Percentiles rank a stretch among this genome's conserved stretches.
These are phyloP conservation scores for Geotrichum candidum DNA, from an alignment of 1,139 yeast genomes.

Conservation along the genomic window DNA sequence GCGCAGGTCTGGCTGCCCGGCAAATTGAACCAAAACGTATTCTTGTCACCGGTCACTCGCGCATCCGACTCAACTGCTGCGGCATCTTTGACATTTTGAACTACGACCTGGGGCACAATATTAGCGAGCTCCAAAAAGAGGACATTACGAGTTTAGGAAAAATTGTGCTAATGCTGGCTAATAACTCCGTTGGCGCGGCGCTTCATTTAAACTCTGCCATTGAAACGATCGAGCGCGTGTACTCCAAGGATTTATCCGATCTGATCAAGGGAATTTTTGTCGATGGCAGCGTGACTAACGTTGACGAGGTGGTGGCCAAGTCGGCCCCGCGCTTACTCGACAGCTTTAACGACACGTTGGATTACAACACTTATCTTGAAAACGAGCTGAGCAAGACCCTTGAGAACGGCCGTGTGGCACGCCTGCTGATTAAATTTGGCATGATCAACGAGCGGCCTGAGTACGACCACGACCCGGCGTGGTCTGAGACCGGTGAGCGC, in stretches of 20 bases:
- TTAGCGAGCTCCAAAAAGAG: constrained; percentile 40
- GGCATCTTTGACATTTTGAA: constrained; percentile 67
- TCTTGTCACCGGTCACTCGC: constrained; percentile 66
- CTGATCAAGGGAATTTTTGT: constrained; percentile 19
- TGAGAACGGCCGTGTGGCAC: constrained; percentile 81
- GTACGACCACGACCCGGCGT: constrained; percentile 46
- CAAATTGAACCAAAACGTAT: constrained; percentile 61
- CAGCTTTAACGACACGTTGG: constrained; percentile 49
- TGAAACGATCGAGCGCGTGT: constrained; percentile 20
- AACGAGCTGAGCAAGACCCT: constrained; percentile 62
- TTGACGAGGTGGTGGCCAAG: constrained; percentile 17
- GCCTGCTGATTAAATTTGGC: constrained; percentile 75
- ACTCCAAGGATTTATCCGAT: constrained; percentile 21
- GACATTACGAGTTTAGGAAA: constrained; percentile 57
- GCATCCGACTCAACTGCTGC: constrained; percentile 59
- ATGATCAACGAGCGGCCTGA: constrained; percentile 75
- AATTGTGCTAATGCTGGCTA: constrained; percentile 51
- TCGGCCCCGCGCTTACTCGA: constrained; percentile 24
- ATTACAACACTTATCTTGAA: constrained; percentile 60
- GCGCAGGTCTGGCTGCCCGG: constrained; percentile 56
- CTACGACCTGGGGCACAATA: constrained; percentile 34
- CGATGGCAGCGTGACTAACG: background rate
- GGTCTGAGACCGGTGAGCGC: constrained; percentile 74
- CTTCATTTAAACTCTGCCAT: constrained; percentile 23
- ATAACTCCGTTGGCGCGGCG: constrained; percentile 30